Conservation (phyloP, 768 basidiomycete species). For the Butyriboletus loyo region DNA sequence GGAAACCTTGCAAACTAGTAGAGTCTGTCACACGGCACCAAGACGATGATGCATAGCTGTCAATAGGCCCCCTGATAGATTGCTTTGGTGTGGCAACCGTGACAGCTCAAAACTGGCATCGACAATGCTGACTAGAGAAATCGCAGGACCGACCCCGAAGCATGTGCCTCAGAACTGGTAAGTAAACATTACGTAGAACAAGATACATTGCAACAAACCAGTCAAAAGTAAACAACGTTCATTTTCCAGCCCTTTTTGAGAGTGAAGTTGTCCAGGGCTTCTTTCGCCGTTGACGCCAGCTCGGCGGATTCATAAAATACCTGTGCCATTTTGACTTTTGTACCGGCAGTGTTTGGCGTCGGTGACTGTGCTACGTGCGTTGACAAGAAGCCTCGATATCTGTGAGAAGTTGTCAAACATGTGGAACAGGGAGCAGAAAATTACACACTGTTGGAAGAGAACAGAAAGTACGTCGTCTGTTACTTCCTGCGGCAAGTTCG, state of each 20-base stretch:
- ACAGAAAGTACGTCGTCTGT: constrained; percentile 83
- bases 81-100: not conserved
- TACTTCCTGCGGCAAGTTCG: constrained; percentile 88
- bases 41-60: not conserved
- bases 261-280: constrained; percentile 80
- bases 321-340: constrained; percentile 75
- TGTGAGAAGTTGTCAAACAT: constrained; percentile 29
- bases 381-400: constrained; percentile 80
- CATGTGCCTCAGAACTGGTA: constrained; percentile 42
- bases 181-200: constrained; percentile 2
- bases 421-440: not conserved
- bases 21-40: not conserved
- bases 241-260: constrained; percentile 86
- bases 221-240: constrained; percentile 66
- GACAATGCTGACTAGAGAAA: not conserved
- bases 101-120: not conserved
- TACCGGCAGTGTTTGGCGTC: constrained; percentile 60
- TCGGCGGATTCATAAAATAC: constrained; percentile 74
- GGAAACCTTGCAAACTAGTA: not conserved
- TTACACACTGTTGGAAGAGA: constrained; percentile 85
- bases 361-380: constrained; percentile 69
- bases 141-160: not conserved
- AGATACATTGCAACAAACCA: constrained; percentile 12
- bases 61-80: not conserved
- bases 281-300: constrained; percentile 73